Base-by-base conservation (phyloP, 73 alveolate genomes). In the Paramecium pentaurelia region DNA sequence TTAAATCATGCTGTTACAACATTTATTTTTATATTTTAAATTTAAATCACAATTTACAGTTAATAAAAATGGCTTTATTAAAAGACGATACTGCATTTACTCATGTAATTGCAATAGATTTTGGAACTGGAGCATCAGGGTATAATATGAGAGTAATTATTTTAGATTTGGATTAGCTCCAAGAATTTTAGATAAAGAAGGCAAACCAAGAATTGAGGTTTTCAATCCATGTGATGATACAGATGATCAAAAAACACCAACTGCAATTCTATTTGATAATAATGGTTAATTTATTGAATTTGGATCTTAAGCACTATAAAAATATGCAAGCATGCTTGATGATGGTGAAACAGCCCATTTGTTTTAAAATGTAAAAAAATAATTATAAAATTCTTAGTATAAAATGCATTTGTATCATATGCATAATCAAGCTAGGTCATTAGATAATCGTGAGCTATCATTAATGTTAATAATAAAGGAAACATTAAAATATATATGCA, bases 41-140 rank as follows among this genome's bases (percentile, higher is more conserved):
- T 71, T 71, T 71, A 89, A 86, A 77, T 71, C 30, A 83, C 6
- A 47, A 83, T 27, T 92, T 54, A 22, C 85, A 60, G 84, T 34
- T 77, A 90, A 38, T 90, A 49, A 28, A 38, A 22, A 97, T 97
- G 99, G 99, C 99, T 68, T 92, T 96, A 87, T 93, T 97, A 75
- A 95, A 97, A 97, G 99, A 98, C 92, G 99, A 98, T 88, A 93
- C 97, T 8, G 97, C 97, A 44, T 98, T 94, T 92, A 97, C 99
- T 42, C 99, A 98, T 92, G 99, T 98, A 36, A 97, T 98, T 28
- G 99, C 99, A 27, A 98, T 98, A 64, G 99, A 98, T 86, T 98
- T 98, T 88, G 99, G 99, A 1, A 98, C 99, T 10, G 99, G 99
- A 18, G 99, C 99, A 6, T 97, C 99, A 77, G 99, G 99, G 96